Evolutionary conservation across 306 rosid genomes (phyloP).

Genomic region (Glycine tomentella): DNA sequence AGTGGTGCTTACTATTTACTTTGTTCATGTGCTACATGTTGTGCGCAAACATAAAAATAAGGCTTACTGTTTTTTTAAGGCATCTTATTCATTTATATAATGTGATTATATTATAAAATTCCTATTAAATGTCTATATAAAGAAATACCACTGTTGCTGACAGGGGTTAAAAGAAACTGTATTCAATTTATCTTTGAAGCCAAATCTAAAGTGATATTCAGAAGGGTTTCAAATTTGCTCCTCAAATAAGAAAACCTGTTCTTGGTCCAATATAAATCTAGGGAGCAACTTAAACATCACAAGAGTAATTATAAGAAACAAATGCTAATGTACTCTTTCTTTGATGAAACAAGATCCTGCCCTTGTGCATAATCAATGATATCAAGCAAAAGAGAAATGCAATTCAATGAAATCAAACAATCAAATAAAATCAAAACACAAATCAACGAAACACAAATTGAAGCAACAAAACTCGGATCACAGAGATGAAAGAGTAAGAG

Average conservation of each 20-base stretch:
- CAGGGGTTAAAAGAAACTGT: not conserved
- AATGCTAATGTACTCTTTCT: not conserved
- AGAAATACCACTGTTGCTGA: not conserved
- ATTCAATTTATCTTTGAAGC: slow-evolving; percentile 17
- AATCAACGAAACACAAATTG: no score
- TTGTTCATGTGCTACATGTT: not conserved
- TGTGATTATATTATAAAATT: no score
- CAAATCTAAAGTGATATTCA: not conserved
- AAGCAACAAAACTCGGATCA: no score
- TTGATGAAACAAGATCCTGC: not conserved
- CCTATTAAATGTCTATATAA: not conserved
- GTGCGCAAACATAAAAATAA: not conserved
- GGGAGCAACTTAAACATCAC: slow-evolving; percentile 41
- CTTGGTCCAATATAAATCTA: slow-evolving; percentile 43
- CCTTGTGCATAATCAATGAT: not conserved
- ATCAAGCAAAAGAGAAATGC: not conserved
- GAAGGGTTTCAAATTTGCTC: slow-evolving; percentile 41
- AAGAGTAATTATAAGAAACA: not conserved
- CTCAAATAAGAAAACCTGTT: slow-evolving; percentile 37
- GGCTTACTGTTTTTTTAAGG: not conserved
- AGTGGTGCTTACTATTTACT: not conserved
- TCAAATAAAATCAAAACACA: no score
- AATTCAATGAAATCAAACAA: no score
- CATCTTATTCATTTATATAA: no score
- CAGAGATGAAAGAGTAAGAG: no score